A percentile compares a stretch with the other conserved stretches of the same genome.
Evolutionary conservation across 78 protist genomes (phyloP).

Genomic region (Dictyostelium discoideum): dicty_2.7 NC_007091.3:557001-557500

Average conservation of each 20-base stretch:
- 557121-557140: background rate
- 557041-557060: background rate
- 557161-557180: background rate
- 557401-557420: slow-evolving; percentile 35
- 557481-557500: background rate
- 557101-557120: background rate
- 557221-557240: background rate
- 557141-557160: background rate
- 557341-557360: background rate
- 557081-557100: slow-evolving; percentile 12
- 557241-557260: background rate
- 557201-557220: background rate
- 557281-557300: background rate
- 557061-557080: background rate
- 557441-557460: background rate
- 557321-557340: background rate
- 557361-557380: background rate
- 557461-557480: background rate
- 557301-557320: background rate
- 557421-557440: background rate
- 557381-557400: slow-evolving; percentile 21
- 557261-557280: background rate
- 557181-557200: background rate
- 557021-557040: background rate
- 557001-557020: background rate